Evolutionary conservation across 2,329 filamentous ascomycete species (phyloP).

Genomic region (Bipolaris zeicola): DNA sequence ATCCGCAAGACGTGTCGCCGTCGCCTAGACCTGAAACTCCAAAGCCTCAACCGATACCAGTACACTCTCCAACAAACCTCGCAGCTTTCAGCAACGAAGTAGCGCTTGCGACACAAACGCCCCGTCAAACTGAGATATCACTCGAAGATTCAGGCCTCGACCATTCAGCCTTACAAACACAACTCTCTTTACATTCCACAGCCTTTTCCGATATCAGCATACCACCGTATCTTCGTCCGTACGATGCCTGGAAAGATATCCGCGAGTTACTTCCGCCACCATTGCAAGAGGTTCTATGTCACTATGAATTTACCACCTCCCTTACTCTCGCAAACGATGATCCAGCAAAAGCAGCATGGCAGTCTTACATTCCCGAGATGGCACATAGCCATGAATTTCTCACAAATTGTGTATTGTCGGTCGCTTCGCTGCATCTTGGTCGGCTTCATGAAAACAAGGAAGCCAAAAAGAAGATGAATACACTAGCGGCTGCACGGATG

Average conservation of each 20-base stretch:
- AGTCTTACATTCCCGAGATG: conserved; percentile 42
- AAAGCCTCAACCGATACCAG: not conserved
- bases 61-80: conserved; percentile 8
- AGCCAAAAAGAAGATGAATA: conserved; percentile 33
- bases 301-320: conserved; percentile 43
- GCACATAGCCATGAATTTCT: conserved; percentile 53
- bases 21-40: conserved; percentile 9
- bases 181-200: not conserved
- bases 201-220: conserved; percentile 21
- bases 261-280: conserved; percentile 30
- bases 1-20: conserved; percentile 3
- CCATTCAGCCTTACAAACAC: not conserved
- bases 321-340: conserved; percentile 38
- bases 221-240: conserved; percentile 28
- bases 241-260: conserved; percentile 39
- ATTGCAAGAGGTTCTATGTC: conserved; percentile 37
- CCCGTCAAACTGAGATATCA: conserved; percentile 17
- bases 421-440: conserved; percentile 54
- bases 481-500: conserved; percentile 40
- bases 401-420: conserved; percentile 53
- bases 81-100: conserved; percentile 11
- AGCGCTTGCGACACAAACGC: conserved; percentile 14
- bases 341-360: conserved; percentile 43
- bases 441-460: conserved; percentile 41
- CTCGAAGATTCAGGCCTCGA: conserved; percentile 5